phyloP scores from a whole-genome alignment of 2,329 filamentous ascomycete genomes.

The Pseudocercospora pini-densiflorae region DNA sequence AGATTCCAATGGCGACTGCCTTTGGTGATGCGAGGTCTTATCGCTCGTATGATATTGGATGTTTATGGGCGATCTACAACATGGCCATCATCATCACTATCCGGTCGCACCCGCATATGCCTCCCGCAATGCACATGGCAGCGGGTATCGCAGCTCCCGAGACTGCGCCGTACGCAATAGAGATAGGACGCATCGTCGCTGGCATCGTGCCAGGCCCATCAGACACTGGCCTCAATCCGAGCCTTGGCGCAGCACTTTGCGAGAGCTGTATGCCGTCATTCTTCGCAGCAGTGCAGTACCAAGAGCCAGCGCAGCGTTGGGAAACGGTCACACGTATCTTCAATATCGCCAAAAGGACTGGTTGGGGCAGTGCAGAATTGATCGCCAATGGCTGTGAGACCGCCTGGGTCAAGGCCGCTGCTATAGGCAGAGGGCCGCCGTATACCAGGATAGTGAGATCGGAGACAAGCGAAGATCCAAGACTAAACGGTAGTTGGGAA shows the following conservation, averaged over 20 bases:
- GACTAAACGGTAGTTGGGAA: conserved; percentile 40
- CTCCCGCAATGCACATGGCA: conserved; percentile 85
- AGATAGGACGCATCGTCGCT: conserved; percentile 79
- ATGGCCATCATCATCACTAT: conserved; percentile 83
- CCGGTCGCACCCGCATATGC: conserved; percentile 85
- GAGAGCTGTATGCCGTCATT: conserved; percentile 84
- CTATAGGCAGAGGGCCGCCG: conserved; percentile 74
- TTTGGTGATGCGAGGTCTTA: conserved; percentile 85
- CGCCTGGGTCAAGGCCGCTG: conserved; percentile 76
- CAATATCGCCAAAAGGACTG: conserved; percentile 78
- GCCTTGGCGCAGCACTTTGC: conserved; percentile 78
- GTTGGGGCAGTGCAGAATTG: conserved; percentile 81
- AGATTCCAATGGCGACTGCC: conserved; percentile 66
- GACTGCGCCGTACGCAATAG: conserved; percentile 72
- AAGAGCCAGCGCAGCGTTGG: conserved; percentile 70
- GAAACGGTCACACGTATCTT: conserved; percentile 78
- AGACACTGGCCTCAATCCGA: conserved; percentile 69
- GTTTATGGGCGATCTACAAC: conserved; percentile 86
- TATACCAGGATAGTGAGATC: conserved; percentile 58
- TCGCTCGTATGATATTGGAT: conserved; percentile 82
- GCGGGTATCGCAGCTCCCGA: conserved; percentile 75
- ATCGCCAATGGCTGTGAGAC: conserved; percentile 86
- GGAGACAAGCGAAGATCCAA: conserved; percentile 36
- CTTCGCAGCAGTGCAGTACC: conserved; percentile 82
- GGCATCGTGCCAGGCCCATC: conserved; percentile 61